Conservation (phyloP, 768 basidiomycete genomes). For the Favolaschia claudopus region DNA sequence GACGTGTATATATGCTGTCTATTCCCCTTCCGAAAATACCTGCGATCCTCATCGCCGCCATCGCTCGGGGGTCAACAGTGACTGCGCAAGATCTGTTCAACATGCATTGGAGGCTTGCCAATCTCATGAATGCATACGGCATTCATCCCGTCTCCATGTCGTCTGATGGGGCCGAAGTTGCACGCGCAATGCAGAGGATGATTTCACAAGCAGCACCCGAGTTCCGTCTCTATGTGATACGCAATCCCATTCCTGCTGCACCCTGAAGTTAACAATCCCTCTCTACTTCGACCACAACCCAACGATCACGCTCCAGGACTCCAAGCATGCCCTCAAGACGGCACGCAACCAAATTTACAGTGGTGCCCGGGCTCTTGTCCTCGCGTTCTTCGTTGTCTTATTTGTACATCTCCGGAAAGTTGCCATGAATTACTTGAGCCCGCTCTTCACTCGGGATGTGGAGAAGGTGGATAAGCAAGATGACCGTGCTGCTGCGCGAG, state of each 20-base stretch:
- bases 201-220: conserved; percentile 9
- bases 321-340: conserved; percentile 41
- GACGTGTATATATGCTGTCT: neutral
- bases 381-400: conserved; percentile 30
- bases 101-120: conserved; percentile 22
- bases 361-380: conserved; percentile 35
- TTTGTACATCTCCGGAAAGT: conserved; percentile 30
- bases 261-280: neutral
- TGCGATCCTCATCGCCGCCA: conserved; percentile 45
- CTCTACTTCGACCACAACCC: conserved; percentile 27
- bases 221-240: neutral
- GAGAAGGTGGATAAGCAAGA: conserved; percentile 51
- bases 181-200: conserved; percentile 34
- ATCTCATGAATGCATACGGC: conserved; percentile 29
- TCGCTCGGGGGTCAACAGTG: conserved; percentile 33
- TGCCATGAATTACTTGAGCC: conserved; percentile 18
- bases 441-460: conserved; percentile 40
- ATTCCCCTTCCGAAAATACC: conserved; percentile 29
- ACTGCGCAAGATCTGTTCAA: conserved; percentile 27
- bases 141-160: conserved; percentile 41
- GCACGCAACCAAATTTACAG: conserved; percentile 38
- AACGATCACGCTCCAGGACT: conserved; percentile 41
- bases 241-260: neutral
- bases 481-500: conserved; percentile 47
- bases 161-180: conserved; percentile 42